Base-by-base conservation (phyloP, 2,329 filamentous ascomycete genomes). In the Hymenoscyphus linearis region DNA sequence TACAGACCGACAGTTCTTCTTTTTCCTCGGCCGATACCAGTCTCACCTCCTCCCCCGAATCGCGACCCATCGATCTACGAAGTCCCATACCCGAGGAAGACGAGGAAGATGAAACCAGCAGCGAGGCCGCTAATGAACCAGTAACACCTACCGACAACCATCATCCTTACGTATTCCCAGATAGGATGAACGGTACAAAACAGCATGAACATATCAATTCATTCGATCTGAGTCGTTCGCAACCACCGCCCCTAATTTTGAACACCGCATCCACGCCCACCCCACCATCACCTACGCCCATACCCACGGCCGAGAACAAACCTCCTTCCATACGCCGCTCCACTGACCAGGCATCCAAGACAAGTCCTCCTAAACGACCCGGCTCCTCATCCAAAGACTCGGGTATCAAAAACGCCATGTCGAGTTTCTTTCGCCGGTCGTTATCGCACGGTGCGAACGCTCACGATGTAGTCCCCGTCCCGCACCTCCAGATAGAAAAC, bases 61-160 rank as follows among this genome's bases (percentile, higher is more conserved):
- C 63, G 7, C 63, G 63, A 65, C 76, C 80, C 58, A 77, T 79
- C 66, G 81, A 84, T 58, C 73, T 83, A 10, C 74, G 77, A 65
- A 78, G 75, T 64, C 78, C 82, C 59, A 85, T 85, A 63, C 77
- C 79, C 57, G 83, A 85, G 74, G 82, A 82, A 54, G 72, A 82
- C 50, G 72, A 73, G 73, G 73, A 74, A 73, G 69, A 73, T 74
- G 84, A 86, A 70, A 85, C 83, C 9, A 80, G 82, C 64, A 85
- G 80, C 72, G 84, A 86, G 68, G 80, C 79, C 26, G 76, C 78
- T 60, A 81, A 82, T 74, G 85, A 87, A 66, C 85, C 85, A 52
- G 77, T 84, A 61, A 87, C 85, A 25, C 85, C 85, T 55, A 80
- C 84, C 62, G 86, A 84, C 68, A 77, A 76, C 67, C 78, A 80